Evolutionary conservation across 2,329 filamentous ascomycete species (phyloP).

Genomic region (Exserohilum rostratum): DNA sequence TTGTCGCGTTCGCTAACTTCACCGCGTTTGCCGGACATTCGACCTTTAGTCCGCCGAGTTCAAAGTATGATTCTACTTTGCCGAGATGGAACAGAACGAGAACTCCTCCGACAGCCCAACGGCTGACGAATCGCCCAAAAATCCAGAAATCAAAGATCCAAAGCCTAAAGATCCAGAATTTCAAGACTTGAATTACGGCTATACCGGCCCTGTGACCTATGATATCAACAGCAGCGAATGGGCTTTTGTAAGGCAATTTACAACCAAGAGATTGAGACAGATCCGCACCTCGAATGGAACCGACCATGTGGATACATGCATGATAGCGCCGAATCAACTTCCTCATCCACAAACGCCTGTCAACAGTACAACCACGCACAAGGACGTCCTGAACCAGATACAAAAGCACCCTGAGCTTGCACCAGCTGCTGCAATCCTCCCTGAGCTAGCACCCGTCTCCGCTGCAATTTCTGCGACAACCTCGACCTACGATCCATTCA

Average conservation of each 20-base stretch:
- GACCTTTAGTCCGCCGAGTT: background rate
- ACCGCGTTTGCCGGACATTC: background rate
- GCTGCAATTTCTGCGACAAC: constrained; percentile 39
- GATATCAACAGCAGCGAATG: constrained; percentile 55
- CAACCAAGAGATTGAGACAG: constrained; percentile 28
- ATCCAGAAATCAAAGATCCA: no score
- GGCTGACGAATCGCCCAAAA: constrained; percentile 59
- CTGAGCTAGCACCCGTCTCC: constrained; percentile 33
- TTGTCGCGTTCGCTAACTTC: constrained; percentile 6
- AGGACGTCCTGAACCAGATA: constrained; percentile 23
- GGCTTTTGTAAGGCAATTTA: constrained; percentile 53
- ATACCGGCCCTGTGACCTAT: constrained; percentile 60
- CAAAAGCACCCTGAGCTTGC: constrained; percentile 32
- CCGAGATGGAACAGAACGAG: constrained; percentile 15
- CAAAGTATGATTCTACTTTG: constrained; percentile 34
- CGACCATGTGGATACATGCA: constrained; percentile 21
- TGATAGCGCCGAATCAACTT: constrained; percentile 23
- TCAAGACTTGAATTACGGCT: constrained; percentile 62
- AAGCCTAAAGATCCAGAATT: no score
- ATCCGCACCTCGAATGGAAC: constrained; percentile 31
- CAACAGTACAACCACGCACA: constrained; percentile 15
- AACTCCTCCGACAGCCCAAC: constrained; percentile 55
- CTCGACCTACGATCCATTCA: constrained; percentile 47
- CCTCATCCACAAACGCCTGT: constrained; percentile 1
- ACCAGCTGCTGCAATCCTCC: constrained; percentile 28